Conservation (phyloP, 1,284 basidiomycete species). For the Cutaneotrichosporon mucoides region DNA sequence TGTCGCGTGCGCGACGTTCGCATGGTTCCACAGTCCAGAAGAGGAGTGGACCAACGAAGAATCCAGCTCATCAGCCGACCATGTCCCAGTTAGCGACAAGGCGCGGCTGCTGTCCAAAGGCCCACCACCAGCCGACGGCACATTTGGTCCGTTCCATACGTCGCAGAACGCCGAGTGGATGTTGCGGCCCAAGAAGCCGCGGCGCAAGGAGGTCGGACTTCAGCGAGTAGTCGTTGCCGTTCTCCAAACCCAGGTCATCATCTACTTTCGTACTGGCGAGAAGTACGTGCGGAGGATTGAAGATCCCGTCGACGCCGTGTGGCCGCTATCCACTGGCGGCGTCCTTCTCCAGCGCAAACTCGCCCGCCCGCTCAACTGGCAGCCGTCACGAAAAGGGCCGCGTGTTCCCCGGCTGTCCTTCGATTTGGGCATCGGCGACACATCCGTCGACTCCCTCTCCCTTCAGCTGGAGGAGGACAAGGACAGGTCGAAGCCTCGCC, state of each 20-base stretch:
- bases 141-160: conserved; percentile 46
- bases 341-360: conserved; percentile 61
- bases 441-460: background rate
- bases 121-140: conserved; percentile 13
- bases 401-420: background rate
- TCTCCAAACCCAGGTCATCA: conserved; percentile 65
- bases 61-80: background rate
- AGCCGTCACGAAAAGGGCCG: conserved; percentile 13
- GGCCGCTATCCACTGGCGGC: conserved; percentile 58
- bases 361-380: conserved; percentile 5
- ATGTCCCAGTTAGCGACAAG: background rate
- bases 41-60: background rate
- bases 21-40: conserved; percentile 29
- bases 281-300: conserved; percentile 77
- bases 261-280: conserved; percentile 68
- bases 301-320: conserved; percentile 70
- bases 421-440: background rate
- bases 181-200: background rate
- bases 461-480: conserved; percentile 50
- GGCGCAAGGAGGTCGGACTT: conserved; percentile 8
- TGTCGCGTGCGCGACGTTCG: conserved; percentile 71
- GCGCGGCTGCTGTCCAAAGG: background rate
- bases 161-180: conserved; percentile 23
- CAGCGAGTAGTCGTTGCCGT: conserved; percentile 69
- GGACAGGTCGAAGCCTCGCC: conserved; percentile 58